phyloP scores from a whole-genome alignment of 2,329 filamentous ascomycete species.

The Fulvia fulva region DNA sequence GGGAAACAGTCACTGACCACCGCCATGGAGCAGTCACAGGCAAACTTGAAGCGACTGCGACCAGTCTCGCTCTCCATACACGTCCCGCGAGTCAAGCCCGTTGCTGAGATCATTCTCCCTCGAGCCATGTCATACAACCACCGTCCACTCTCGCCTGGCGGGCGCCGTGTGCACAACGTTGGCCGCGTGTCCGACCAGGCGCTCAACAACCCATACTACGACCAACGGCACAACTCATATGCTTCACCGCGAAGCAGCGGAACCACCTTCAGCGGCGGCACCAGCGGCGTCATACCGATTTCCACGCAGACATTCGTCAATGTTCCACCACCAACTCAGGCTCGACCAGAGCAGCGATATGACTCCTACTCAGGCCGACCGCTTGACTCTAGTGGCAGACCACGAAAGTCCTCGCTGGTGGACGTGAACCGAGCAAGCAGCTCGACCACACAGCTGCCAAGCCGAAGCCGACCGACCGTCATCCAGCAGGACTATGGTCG shows the following conservation, averaged over 20 bases:
- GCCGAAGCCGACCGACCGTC: slow-evolving; percentile 34
- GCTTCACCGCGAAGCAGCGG: slow-evolving; percentile 31
- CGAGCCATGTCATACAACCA: slow-evolving; percentile 31
- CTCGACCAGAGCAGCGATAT: slow-evolving; percentile 32
- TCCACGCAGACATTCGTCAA: slow-evolving; percentile 35
- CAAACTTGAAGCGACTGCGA: slow-evolving; percentile 1
- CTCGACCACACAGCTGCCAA: slow-evolving; percentile 23
- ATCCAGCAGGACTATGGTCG: slow-evolving; percentile 32
- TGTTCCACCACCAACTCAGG: slow-evolving; percentile 19
- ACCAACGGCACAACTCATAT: slow-evolving; percentile 26
- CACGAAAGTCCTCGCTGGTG: slow-evolving; percentile 41
- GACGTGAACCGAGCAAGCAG: slow-evolving; percentile 34
- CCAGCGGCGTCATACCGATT: slow-evolving; percentile 34
- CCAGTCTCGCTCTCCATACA: slow-evolving; percentile 14
- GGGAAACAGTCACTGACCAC: slow-evolving; percentile 4
- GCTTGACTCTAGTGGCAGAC: not conserved
- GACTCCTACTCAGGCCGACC: slow-evolving; percentile 45
- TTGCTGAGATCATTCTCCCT: slow-evolving; percentile 18
- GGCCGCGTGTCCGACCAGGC: slow-evolving; percentile 29
- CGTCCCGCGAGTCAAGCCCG: slow-evolving; percentile 21
- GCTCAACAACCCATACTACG: slow-evolving; percentile 31
- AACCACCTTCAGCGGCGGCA: slow-evolving; percentile 18
- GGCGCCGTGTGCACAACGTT: slow-evolving; percentile 33
- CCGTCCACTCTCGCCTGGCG: slow-evolving; percentile 34
- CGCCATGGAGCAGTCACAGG: slow-evolving; percentile 7